Percentiles rank a stretch among this genome's conserved stretches.
These are phyloP conservation scores for Salvia sclarea DNA, from an alignment of 305 asterid species.

Conservation along the genomic window DNA sequence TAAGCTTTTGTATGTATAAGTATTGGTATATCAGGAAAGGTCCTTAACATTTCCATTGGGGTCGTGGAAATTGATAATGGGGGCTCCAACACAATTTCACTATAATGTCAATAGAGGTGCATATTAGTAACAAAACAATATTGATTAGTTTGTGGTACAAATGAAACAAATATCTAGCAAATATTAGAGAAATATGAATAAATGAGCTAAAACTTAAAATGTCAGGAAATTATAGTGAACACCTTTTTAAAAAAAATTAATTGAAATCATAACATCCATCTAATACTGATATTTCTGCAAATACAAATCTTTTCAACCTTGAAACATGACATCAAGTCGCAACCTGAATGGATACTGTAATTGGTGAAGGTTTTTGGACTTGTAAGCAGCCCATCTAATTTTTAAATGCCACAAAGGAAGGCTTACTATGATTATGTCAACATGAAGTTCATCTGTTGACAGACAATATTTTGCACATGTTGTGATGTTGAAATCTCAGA, in stretches of 20 bases:
- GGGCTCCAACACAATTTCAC: neutral
- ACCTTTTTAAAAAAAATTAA: neutral
- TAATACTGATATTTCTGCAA: neutral
- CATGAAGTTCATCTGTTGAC: neutral
- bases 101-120: neutral
- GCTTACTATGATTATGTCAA: conserved; percentile 1
- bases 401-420: neutral
- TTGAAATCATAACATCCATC: neutral
- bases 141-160: neutral
- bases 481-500: conserved; percentile 18
- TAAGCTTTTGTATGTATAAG: conserved; percentile 12
- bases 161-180: neutral
- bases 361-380: neutral
- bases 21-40: neutral
- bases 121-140: neutral
- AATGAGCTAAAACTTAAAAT: neutral
- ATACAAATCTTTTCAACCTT: neutral
- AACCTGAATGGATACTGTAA: neutral
- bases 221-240: neutral
- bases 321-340: conserved; percentile 8
- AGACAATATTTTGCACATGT: conserved; percentile 7
- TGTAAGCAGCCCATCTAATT: too few relatives aligned
- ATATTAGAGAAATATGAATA: neutral
- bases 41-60: neutral
- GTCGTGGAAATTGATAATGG: neutral